Percentiles rank a stretch among this genome's conserved stretches.
These are phyloP conservation scores for Hemisphaericaspora subhashii DNA, from an alignment of 1,139 yeast species.

Conservation along the genomic window DNA sequence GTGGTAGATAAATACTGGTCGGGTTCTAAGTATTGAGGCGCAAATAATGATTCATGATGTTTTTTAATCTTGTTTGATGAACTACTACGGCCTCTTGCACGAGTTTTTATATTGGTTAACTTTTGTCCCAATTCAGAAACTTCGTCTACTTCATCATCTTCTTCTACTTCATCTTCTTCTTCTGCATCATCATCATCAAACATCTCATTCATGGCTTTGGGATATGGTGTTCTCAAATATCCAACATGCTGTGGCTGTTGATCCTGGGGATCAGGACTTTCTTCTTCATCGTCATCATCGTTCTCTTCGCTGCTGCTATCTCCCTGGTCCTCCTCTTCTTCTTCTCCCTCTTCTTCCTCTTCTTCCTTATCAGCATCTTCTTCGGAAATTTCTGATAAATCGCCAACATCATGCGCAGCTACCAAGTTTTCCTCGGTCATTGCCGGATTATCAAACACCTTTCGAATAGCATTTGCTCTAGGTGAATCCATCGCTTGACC, in stretches of 20 bases:
- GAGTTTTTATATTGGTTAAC: constrained; percentile 13
- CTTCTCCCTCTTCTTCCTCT: constrained; percentile 8
- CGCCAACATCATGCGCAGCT: constrained; percentile 18
- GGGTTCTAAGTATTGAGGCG: constrained; percentile 13
- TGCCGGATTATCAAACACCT: constrained; percentile 48
- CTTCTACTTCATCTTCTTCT: constrained; percentile 19
- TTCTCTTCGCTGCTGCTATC: no score
- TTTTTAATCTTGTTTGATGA: background rate
- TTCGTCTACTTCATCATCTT: constrained; percentile 21
- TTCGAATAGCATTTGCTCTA: constrained; percentile 46
- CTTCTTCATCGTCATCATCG: constrained; percentile 1
- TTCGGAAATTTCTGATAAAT: constrained; percentile 14
- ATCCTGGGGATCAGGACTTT: no score
- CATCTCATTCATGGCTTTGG: constrained; percentile 23
- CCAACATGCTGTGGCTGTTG: constrained; percentile 2
- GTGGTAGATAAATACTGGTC: constrained; percentile 19
- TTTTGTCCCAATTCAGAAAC: constrained; percentile 21
- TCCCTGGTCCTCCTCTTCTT: constrained; percentile 1
- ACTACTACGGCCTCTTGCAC: background rate
- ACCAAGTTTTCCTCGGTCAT: constrained; percentile 23
- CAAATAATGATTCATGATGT: constrained; percentile 5
- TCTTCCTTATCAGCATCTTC: constrained; percentile 11
- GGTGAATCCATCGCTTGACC: constrained; percentile 31
- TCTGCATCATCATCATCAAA: constrained; percentile 15
- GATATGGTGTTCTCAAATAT: constrained; percentile 33